phyloP scores from a whole-genome alignment of 441 rosid species.

The Dalechampia spathulata region DNA sequence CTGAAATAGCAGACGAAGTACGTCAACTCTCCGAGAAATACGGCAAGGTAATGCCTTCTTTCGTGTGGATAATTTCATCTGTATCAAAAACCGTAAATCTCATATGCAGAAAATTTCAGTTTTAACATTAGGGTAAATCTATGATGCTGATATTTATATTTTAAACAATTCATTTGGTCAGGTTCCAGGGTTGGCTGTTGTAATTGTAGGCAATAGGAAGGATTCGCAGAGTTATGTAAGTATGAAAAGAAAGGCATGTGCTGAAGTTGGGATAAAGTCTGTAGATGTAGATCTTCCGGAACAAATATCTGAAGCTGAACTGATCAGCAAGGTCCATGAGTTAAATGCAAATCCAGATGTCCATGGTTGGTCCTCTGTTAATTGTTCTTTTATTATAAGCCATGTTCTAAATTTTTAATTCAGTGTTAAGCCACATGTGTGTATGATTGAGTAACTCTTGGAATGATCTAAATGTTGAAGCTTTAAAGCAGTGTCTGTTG shows the following conservation, averaged over 20 bases:
- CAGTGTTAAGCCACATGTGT: too few relatives aligned
- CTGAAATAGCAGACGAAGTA: constrained; percentile 78
- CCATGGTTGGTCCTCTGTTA: constrained; percentile 42
- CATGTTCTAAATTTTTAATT: too few relatives aligned
- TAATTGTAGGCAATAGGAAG: constrained; percentile 68
- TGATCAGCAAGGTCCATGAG: constrained; percentile 74
- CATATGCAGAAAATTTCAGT: too few relatives aligned
- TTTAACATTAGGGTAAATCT: too few relatives aligned
- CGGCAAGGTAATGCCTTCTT: constrained; percentile 43
- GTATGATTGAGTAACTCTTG: too few relatives aligned
- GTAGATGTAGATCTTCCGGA: constrained; percentile 69
- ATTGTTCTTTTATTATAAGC: too few relatives aligned
- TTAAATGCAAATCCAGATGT: constrained; percentile 67
- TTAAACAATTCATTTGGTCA: constrained; percentile 15
- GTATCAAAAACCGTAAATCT: too few relatives aligned
- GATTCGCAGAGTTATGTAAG: constrained; percentile 83
- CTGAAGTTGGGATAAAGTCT: constrained; percentile 85
- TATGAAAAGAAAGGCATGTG: constrained; percentile 90
- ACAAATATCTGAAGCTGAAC: constrained; percentile 58
- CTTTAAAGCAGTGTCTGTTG: too few relatives aligned
- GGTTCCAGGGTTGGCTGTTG: constrained; percentile 91
- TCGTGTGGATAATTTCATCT: not conserved
- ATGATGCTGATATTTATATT: not conserved
- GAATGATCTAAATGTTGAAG: too few relatives aligned
- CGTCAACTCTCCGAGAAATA: constrained; percentile 48